Evolutionary conservation across 805 yeast genomes (phyloP), one percentile per base, ranked within the genome.

Genomic region (Barnettozyma californica): DNA sequence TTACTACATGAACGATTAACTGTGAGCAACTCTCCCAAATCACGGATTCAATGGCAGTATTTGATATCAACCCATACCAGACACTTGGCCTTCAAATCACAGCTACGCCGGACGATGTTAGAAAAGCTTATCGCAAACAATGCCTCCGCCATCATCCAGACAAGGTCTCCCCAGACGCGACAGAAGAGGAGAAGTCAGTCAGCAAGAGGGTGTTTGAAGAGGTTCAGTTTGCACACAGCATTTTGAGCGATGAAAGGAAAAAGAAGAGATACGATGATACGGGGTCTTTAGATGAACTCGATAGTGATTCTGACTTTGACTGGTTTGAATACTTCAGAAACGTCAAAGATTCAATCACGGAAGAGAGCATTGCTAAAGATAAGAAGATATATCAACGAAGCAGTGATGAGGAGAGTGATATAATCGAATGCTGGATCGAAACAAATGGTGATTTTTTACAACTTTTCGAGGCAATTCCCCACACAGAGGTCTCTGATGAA

Each of bases 381-480:
- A 78, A 76, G 53, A 52, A 59, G 26, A 74, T 69, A 43, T 89
- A 89, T 59, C 88, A 84, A 56, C 76, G 71, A 4, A 74, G 82
- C n/a, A 58, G 57, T 5, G 87, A 82, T 54, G 90, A 83, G 54
- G 62, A 58, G 41, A 68, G 68, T 4, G 96, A 90, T 59, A 73
- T 90, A n/a, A 49, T 79, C 39, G 75, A 77, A 41, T 71, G 75
- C 43, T 84, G 84, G 68, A 64, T 70, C 9, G 77, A 71, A 55
- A 73, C 74, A 41, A 74, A 78, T 13, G 96, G 96, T 5, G 87
- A 87, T 57, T 78, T 89, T 57, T 69, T 83, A 41, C 70, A 71
- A 44, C 68, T 89, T 6, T 85, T 89, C 60, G 95, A 88, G 61
- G 71, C 74, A 31, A 83, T 90, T 4, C 85, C 94, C 9, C 96